Base-by-base conservation (phyloP, 1,139 yeast species). In the Saccharomyces hybrid region DNA sequence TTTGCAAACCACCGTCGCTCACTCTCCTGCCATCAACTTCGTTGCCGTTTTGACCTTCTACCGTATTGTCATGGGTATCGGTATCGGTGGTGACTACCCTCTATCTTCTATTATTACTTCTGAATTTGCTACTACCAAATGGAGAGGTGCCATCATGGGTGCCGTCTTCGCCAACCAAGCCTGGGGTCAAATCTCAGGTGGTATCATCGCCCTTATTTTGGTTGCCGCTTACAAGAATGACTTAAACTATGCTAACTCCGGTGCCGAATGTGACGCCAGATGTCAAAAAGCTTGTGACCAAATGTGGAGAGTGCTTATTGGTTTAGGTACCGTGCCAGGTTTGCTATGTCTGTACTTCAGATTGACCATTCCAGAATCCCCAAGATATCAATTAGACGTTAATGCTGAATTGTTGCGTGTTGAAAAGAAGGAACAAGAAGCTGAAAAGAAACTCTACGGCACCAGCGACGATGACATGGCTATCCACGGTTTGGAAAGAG, bases 21-120 rank as follows among this genome's bases (percentile, higher is more conserved):
- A 71, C 6, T 80, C 95, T 28, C 81, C 88, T 32, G 91, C 85
- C 58, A 73, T 88, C 60, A 79, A 77, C 70, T 85, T 88, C 65
- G 82, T 81, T 51, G 95, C 91, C 53, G 77, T 86, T 53, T 77
- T 88, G 60, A 73, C 84, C 13, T 82, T 85, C 63, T 83, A 82
- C 73, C 84, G 96, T 81, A 83, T 88, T 61, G 68, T 87, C 58
- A 84, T 84, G 88, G 96, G 96, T 77, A 84, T 93, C 65, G 99
- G 99, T 83, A 95, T 93, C 67, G 99, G 99, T 77, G 99, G 98
- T 80, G 99, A 93, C 76, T 93, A 93, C 75, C 99, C 99, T 65
- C 82, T 93, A 73, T 90, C 98, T 47, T 93, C 98, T 46, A 85
- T 88, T 71, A 88, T 88, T 64, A 85, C 95, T 9, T 84, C 96